These are phyloP conservation scores for Acer campestre DNA, from an alignment of 345 rosid genomes.

Conservation along the genomic window DNA sequence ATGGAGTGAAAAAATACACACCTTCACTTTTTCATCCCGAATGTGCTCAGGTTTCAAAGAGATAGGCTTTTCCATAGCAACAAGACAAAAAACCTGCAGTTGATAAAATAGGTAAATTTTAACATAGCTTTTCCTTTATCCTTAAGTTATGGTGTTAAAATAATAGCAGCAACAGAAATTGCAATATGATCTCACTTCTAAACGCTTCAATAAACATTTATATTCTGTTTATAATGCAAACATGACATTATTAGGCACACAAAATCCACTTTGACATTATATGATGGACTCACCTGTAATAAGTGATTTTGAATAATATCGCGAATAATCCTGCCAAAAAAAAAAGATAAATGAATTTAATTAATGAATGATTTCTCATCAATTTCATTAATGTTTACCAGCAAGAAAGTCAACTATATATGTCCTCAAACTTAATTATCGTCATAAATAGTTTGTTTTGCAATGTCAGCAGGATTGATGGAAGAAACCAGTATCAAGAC, in stretches of 20 bases:
- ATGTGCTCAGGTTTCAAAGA: constrained; percentile 98
- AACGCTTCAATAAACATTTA: constrained; percentile 6
- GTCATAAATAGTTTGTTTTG: constrained; percentile 10
- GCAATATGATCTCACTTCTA: neutral
- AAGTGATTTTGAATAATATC: constrained; percentile 98
- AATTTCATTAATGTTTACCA: constrained; percentile 4
- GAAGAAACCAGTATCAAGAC: constrained; percentile 2
- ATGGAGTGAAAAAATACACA: constrained; percentile 22
- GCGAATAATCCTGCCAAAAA: constrained; percentile 81
- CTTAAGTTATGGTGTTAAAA: neutral
- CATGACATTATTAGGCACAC: constrained; percentile 13
- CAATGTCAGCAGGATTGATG: neutral
- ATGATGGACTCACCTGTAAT: constrained; percentile 65
- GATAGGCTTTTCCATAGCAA: constrained; percentile 97
- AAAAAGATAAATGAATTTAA: constrained; percentile 14
- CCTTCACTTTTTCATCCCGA: constrained; percentile 99
- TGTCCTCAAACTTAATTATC: neutral
- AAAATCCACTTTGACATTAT: constrained; percentile 2
- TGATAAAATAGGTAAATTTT: neutral
- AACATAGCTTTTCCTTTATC: neutral
- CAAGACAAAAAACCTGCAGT: constrained; percentile 83
- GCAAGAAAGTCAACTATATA: constrained; percentile 15
- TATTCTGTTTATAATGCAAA: constrained; percentile 13
- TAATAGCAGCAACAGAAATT: neutral
- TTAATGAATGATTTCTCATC: constrained; percentile 13